Conservation (phyloP, 306 rosid species). For the Lathyrus aphaca region DNA sequence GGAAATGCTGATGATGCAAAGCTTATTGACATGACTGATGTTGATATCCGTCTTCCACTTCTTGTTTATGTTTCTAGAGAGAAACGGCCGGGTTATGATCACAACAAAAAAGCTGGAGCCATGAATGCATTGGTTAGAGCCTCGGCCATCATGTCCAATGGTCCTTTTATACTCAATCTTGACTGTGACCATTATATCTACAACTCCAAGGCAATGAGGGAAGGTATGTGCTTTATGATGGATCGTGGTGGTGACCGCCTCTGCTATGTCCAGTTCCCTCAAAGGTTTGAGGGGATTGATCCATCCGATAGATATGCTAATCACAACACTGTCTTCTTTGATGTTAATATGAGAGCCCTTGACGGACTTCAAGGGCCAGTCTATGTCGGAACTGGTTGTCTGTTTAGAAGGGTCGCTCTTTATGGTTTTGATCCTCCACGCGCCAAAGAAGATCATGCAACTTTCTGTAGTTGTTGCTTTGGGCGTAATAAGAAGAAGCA, state of each 20-base stretch:
- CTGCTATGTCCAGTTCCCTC: slow-evolving; percentile 97
- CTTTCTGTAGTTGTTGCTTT: slow-evolving; percentile 78
- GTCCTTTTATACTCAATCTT: slow-evolving; percentile 90
- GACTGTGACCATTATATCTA: slow-evolving; percentile 92
- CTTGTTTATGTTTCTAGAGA: slow-evolving; percentile 96
- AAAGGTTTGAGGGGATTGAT: slow-evolving; percentile 96
- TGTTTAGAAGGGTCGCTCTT: slow-evolving; percentile 84
- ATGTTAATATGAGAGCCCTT: slow-evolving; percentile 96
- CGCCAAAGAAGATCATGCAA: slow-evolving; percentile 66
- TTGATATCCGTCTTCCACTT: slow-evolving; percentile 91
- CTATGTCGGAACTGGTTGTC: slow-evolving; percentile 96
- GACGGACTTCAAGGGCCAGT: slow-evolving; percentile 98
- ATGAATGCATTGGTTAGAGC: slow-evolving; percentile 96
- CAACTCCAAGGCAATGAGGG: slow-evolving; percentile 92
- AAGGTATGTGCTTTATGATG: slow-evolving; percentile 99
- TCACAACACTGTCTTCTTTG: slow-evolving; percentile 96
- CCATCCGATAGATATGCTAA: slow-evolving; percentile 98
- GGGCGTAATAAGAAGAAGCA: slow-evolving; percentile 55
- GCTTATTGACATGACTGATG: slow-evolving; percentile 69
- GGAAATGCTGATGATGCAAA: slow-evolving; percentile 69
- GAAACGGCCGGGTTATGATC: slow-evolving; percentile 96
- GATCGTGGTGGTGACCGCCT: slow-evolving; percentile 97
- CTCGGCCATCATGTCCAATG: slow-evolving; percentile 93
- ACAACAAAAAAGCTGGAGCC: slow-evolving; percentile 96
- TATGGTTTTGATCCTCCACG: slow-evolving; percentile 97